Percentiles rank a stretch among this genome's conserved stretches.
These are phyloP conservation scores for Glomus cerebriforme DNA, from an alignment of 192 early-diverging fungal species.

Conservation along the genomic window DNA sequence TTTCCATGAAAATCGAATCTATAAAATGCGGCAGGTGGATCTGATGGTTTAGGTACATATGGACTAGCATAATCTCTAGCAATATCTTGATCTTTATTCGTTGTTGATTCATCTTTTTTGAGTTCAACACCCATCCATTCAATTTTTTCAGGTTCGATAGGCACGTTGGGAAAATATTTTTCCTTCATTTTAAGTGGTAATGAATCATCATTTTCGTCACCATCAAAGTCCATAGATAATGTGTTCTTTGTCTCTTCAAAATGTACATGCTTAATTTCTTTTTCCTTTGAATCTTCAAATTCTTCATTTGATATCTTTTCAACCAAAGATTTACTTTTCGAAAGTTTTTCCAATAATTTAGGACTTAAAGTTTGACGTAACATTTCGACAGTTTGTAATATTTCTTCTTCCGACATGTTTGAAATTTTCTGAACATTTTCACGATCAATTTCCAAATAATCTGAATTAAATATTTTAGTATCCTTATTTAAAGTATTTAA, in stretches of 20 bases:
- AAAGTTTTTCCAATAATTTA: slow-evolving; percentile 64
- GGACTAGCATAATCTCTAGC: slow-evolving; percentile 10
- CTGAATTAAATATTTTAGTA: neutral
- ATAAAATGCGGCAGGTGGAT: slow-evolving; percentile 49
- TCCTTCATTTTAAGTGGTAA: slow-evolving; percentile 46
- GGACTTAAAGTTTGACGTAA: slow-evolving; percentile 65
- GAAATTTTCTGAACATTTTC: slow-evolving; percentile 52
- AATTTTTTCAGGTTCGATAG: slow-evolving; percentile 64
- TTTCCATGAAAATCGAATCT: slow-evolving; percentile 84
- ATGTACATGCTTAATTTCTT: slow-evolving; percentile 31
- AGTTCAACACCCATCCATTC: slow-evolving; percentile 61
- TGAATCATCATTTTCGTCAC: slow-evolving; percentile 43
- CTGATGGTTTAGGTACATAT: slow-evolving; percentile 49
- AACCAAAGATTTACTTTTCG: slow-evolving; percentile 36
- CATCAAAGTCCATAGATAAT: neutral
- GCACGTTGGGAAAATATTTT: slow-evolving; percentile 55
- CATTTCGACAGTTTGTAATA: slow-evolving; percentile 66
- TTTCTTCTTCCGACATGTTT: slow-evolving; percentile 73
- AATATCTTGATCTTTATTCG: slow-evolving; percentile 46
- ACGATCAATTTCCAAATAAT: slow-evolving; percentile 55
- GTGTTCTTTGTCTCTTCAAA: slow-evolving; percentile 35
- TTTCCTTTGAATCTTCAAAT: slow-evolving; percentile 24
- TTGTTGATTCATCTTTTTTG: slow-evolving; percentile 41
- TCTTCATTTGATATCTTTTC: slow-evolving; percentile 38
- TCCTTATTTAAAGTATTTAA: neutral